These are phyloP conservation scores for Basipetospora sp. DNA, from an alignment of 2,329 filamentous ascomycete species.

Conservation along the genomic window DNA sequence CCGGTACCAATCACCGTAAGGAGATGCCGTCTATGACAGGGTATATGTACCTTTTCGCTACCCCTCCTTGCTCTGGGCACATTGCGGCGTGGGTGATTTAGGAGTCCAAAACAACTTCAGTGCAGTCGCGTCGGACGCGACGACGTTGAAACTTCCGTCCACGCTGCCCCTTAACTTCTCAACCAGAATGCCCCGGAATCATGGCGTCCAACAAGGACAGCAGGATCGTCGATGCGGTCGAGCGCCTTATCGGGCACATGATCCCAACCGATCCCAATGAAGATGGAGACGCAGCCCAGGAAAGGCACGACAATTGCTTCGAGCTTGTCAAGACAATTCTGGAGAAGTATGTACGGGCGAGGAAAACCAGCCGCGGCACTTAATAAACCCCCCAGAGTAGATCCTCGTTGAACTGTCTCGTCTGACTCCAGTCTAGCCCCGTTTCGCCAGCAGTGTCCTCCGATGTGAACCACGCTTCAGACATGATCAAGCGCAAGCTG, in stretches of 20 bases:
- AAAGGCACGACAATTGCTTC: constrained; percentile 51
- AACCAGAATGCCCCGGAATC: constrained; percentile 34
- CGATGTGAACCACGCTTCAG: constrained; percentile 80
- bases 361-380: too few species aligned
- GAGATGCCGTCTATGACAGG: too few species aligned
- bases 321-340: constrained; percentile 36
- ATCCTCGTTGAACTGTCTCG: too few species aligned
- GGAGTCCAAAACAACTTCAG: too few species aligned
- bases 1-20: too few species aligned
- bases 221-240: constrained; percentile 65
- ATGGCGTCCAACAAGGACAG: constrained; percentile 38
- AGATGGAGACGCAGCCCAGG: constrained; percentile 51
- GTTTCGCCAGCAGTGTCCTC: constrained; percentile 42
- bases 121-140: too few species aligned
- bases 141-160: too few species aligned
- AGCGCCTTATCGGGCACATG: constrained; percentile 61
- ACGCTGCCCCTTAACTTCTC: too few species aligned
- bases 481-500: constrained; percentile 80
- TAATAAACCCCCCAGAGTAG: too few species aligned
- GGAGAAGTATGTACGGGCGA: constrained; percentile 34
- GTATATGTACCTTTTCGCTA: too few species aligned
- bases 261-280: constrained; percentile 52
- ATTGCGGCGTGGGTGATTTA: too few species aligned
- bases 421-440: constrained; percentile 21
- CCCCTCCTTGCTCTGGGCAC: too few species aligned